A percentile compares a stretch with the other conserved stretches of the same genome.
These are phyloP conservation scores for Kodamaea hsintzibuensis DNA, from an alignment of 805 yeast genomes.

Conservation along the genomic window DNA sequence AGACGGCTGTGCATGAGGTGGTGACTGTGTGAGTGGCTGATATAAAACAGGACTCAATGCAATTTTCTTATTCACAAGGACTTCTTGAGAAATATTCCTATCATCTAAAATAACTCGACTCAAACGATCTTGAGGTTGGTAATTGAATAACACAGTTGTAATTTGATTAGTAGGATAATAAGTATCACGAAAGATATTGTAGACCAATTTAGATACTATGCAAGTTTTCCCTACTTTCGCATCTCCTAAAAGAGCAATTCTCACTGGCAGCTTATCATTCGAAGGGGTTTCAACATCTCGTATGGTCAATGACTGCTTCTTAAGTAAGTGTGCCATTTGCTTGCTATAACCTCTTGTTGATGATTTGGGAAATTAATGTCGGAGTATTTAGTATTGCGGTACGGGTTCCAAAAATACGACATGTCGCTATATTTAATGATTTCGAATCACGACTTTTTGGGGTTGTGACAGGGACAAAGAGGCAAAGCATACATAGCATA, in stretches of 20 bases:
- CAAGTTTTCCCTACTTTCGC: constrained; percentile 62
- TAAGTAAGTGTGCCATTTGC: constrained; percentile 3
- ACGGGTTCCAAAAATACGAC: not conserved
- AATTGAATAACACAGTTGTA: constrained; percentile 59
- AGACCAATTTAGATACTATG: constrained; percentile 48
- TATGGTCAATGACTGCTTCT: not conserved
- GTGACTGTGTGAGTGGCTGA: constrained; percentile 18
- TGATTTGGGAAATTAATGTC: not conserved
- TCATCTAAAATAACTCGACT: constrained; percentile 27
- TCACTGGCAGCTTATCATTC: constrained; percentile 43
- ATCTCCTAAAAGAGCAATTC: constrained; percentile 64
- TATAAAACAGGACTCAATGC: constrained; percentile 33
- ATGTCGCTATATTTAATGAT: not conserved
- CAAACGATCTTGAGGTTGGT: constrained; percentile 36
- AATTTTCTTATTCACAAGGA: constrained; percentile 14
- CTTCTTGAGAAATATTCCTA: constrained; percentile 13
- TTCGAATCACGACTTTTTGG: not conserved
- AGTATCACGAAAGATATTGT: constrained; percentile 58
- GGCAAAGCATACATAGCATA: not conserved
- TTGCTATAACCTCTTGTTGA: not conserved
- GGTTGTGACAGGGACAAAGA: not conserved
- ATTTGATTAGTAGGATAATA: constrained; percentile 73
- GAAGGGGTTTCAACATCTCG: constrained; percentile 13
- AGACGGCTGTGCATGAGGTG: constrained; percentile 2
- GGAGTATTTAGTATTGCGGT: not conserved